These are phyloP conservation scores for Elsinoe perseae DNA, from an alignment of 2,329 filamentous ascomycete genomes.

Conservation along the genomic window DNA sequence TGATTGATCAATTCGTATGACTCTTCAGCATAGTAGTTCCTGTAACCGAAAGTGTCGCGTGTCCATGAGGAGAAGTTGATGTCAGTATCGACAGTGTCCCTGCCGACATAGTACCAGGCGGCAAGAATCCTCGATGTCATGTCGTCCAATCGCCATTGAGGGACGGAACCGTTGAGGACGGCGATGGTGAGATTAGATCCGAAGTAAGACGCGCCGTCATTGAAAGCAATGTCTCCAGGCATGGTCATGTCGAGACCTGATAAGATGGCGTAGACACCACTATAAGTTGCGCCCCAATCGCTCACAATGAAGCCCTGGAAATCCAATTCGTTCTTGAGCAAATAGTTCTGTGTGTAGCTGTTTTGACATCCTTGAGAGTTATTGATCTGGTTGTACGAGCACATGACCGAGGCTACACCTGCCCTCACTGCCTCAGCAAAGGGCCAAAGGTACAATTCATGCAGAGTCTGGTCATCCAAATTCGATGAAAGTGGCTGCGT, in stretches of 20 bases:
- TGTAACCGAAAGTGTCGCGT: conserved; percentile 54
- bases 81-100: conserved; percentile 40
- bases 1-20: conserved; percentile 59
- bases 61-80: conserved; percentile 42
- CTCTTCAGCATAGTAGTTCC: conserved; percentile 54
- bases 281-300: conserved; percentile 56
- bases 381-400: conserved; percentile 60
- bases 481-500: conserved; percentile 53
- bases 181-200: conserved; percentile 25
- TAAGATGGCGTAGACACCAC: conserved; percentile 52
- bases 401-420: conserved; percentile 55
- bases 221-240: conserved; percentile 43
- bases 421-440: conserved; percentile 55
- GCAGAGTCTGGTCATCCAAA: conserved; percentile 52
- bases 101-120: conserved; percentile 42
- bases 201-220: conserved; percentile 22
- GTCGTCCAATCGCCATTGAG: conserved; percentile 35
- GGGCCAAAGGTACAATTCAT: conserved; percentile 51
- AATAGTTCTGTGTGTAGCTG: conserved; percentile 56
- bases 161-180: conserved; percentile 24
- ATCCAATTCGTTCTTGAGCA: conserved; percentile 62
- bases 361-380: conserved; percentile 60
- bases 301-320: conserved; percentile 61
- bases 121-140: conserved; percentile 41
- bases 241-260: conserved; percentile 59